These are phyloP conservation scores for Emericellopsis atlantica DNA, from an alignment of 2,329 filamentous ascomycete genomes.

Conservation along the genomic window DNA sequence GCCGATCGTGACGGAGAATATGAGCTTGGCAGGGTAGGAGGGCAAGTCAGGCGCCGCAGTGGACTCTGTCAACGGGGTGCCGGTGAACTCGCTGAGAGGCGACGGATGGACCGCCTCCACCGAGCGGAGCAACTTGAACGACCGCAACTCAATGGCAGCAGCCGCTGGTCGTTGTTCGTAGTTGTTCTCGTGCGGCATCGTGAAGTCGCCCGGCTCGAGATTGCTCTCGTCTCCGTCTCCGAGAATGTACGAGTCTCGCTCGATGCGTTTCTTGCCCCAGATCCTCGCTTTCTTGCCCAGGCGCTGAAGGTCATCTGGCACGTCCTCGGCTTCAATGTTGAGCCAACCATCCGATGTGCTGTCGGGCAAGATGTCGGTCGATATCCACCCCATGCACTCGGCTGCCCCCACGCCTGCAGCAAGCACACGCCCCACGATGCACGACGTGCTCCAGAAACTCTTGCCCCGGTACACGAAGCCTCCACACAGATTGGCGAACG, in stretches of 20 bases:
- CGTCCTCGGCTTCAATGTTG: conserved; percentile 41
- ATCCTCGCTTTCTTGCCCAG: conserved; percentile 44
- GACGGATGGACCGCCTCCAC: conserved; percentile 30
- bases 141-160: conserved; percentile 34
- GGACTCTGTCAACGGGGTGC: conserved; percentile 22
- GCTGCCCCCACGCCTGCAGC: conserved; percentile 48
- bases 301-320: conserved; percentile 34
- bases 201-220: conserved; percentile 48
- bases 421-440: conserved; percentile 51
- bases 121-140: conserved; percentile 33
- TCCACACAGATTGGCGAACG: conserved; percentile 48
- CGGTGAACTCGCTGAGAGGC: conserved; percentile 26
- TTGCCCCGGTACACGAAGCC: conserved; percentile 51
- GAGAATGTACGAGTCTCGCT: conserved; percentile 46
- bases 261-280: conserved; percentile 47
- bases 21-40: conserved; percentile 20
- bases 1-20: conserved; percentile 21
- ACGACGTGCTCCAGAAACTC: conserved; percentile 59
- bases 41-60: conserved; percentile 18
- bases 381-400: conserved; percentile 59
- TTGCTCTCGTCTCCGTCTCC: conserved; percentile 42
- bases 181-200: conserved; percentile 44
- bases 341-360: conserved; percentile 44
- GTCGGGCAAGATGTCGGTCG: conserved; percentile 42
- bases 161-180: conserved; percentile 34